Evolutionary conservation across 2,329 filamentous ascomycete genomes (phyloP), one percentile per base, ranked within the genome.

Genomic region (Stagonosporopsis chrysanthemi): DNA sequence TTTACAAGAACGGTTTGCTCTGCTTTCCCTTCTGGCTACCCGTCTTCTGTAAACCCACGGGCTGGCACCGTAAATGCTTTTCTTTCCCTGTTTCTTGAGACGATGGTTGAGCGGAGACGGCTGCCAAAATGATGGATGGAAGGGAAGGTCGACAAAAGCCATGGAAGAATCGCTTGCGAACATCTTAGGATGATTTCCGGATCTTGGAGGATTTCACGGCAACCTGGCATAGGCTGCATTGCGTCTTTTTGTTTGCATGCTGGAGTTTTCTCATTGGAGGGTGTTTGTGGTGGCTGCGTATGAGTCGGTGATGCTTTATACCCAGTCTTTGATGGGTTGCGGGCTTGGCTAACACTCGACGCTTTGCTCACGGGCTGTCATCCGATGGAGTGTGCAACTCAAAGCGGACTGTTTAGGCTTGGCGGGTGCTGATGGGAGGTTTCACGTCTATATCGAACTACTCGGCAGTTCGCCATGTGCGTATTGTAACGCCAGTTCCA

Each of bases 1-100:
- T 72, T 71, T 70, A 64, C 66, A 60, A 69, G 66, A 73, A 72
- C 73, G 71, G 68, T 69, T 61, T 69, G 66, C 65, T 67, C 68
- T 72, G 64, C 66, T 70, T 72, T 70, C 67, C 63, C 64, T 69
- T 67, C 63, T 63, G 65, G 63, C 62, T 61, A 62, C 58, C 63
- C 66, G 66, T 69, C 67, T 62, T 56, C 19, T 60, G 63, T 67
- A 67, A 72, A 57, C 55, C 49, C 56, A 63, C 68, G 63, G 68
- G 64, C 61, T 64, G 69, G 63, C 60, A 65, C 66, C 65, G 67
- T 74, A 72, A 66, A 72, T 74, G 66, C 65, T 65, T 68, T 69
- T 63, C 63, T 69, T 69, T 63, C 56, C 64, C 64, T 69, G 60
- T 63, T 59, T 62, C 60, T 69, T 66, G 59, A 68, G 53, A 64